A percentile compares a stretch with the other conserved stretches of the same genome.
Evolutionary conservation across 192 early-diverging fungal genomes (phyloP).

Genomic region (Oehlia diaphana): DNA sequence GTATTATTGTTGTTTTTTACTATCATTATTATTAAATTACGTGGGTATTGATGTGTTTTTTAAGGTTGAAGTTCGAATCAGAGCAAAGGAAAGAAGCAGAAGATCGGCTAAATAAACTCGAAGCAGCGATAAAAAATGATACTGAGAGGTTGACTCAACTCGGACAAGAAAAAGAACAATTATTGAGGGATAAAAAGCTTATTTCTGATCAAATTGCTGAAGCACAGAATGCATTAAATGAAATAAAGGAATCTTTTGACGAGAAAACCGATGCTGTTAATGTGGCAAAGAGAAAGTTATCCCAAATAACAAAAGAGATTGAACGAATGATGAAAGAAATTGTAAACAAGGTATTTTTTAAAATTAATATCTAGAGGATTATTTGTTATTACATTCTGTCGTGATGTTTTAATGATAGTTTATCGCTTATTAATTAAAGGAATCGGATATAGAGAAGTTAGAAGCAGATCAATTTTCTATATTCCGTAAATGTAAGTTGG

Average conservation of each 20-base stretch:
- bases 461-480: constrained; percentile 77
- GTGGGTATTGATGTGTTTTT: neutral
- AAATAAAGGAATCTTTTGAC: constrained; percentile 52
- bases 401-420: neutral
- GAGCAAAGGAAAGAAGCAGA: constrained; percentile 65
- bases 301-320: constrained; percentile 62
- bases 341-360: constrained; percentile 41
- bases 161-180: constrained; percentile 38
- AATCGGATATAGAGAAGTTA: constrained; percentile 77
- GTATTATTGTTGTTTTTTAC: neutral
- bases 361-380: neutral
- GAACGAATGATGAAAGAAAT: constrained; percentile 67
- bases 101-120: constrained; percentile 60
- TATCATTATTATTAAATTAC: neutral
- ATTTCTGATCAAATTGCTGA: constrained; percentile 53
- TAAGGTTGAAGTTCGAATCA: constrained; percentile 67
- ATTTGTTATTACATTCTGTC: neutral
- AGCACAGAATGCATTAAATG: constrained; percentile 51
- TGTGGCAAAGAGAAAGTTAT: constrained; percentile 53
- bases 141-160: constrained; percentile 36
- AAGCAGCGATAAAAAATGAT: constrained; percentile 48
- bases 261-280: constrained; percentile 59
- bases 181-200: constrained; percentile 39
- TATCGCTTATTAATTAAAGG: constrained; percentile 31
- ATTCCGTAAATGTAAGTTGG: constrained; percentile 87